A percentile compares a stretch with the other conserved stretches of the same genome.
Evolutionary conservation across 345 rosid genomes (phyloP).

Genomic region (Arabis alpina): DNA sequence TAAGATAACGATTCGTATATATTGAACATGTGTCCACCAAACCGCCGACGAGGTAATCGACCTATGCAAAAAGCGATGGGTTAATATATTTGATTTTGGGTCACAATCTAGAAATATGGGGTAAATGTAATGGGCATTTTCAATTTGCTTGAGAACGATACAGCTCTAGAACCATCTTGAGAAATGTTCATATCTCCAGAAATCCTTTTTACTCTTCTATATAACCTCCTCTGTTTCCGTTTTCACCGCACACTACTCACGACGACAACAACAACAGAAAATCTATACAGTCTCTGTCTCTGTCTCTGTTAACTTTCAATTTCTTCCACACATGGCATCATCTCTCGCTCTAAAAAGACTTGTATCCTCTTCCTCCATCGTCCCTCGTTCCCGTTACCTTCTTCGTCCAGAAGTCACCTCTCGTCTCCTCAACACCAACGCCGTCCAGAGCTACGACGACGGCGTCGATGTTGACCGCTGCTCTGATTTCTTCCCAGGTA

Average conservation of each 20-base stretch:
- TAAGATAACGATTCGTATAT: too few species aligned
- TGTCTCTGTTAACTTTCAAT: background rate
- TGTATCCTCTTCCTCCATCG: conserved; percentile 36
- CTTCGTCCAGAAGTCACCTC: conserved; percentile 36
- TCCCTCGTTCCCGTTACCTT: conserved; percentile 21
- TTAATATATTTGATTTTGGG: too few species aligned
- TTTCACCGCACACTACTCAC: background rate
- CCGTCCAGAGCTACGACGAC: conserved; percentile 35
- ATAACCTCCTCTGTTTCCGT: background rate
- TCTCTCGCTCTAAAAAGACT: conserved; percentile 52
- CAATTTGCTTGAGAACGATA: too few species aligned
- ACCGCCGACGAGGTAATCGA: too few species aligned
- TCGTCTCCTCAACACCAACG: conserved; percentile 53
- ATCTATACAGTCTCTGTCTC: background rate
- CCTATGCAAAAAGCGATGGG: too few species aligned
- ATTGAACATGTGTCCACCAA: too few species aligned
- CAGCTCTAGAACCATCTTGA: too few species aligned
- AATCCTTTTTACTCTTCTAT: background rate
- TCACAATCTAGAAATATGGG: too few species aligned
- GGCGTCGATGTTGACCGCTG: conserved; percentile 35
- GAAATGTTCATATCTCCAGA: conserved; percentile 23
- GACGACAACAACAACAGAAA: background rate
- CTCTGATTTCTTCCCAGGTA: conserved; percentile 51
- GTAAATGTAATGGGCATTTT: too few species aligned
- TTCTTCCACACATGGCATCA: conserved; percentile 47